These are phyloP conservation scores for Penicillium verhagenii DNA, from an alignment of 495 filamentous ascomycete species.

Conservation along the genomic window DNA sequence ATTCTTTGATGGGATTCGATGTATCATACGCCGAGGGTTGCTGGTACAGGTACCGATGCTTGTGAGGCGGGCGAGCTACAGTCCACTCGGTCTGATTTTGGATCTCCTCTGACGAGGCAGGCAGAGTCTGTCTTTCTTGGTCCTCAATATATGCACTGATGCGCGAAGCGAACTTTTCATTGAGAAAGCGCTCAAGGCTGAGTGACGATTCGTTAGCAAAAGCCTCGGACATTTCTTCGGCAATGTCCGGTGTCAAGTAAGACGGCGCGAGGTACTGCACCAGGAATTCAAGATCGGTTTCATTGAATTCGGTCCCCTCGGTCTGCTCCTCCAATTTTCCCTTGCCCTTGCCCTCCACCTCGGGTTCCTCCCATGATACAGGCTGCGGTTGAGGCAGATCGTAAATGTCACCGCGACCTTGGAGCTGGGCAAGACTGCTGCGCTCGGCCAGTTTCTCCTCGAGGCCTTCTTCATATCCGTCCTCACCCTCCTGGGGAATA, in stretches of 20 bases:
- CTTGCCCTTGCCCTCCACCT: slow-evolving; percentile 41
- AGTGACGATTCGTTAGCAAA: slow-evolving; percentile 83
- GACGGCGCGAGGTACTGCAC: slow-evolving; percentile 84
- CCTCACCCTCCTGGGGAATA: slow-evolving; percentile 92
- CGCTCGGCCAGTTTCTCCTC: slow-evolving; percentile 84
- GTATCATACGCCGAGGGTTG: slow-evolving; percentile 43
- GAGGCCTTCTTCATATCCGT: slow-evolving; percentile 85
- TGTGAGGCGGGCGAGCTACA: slow-evolving; percentile 86
- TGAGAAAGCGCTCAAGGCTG: slow-evolving; percentile 72
- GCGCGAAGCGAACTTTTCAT: slow-evolving; percentile 66
- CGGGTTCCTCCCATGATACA: slow-evolving; percentile 36
- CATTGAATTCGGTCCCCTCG: slow-evolving; percentile 58
- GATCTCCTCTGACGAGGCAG: slow-evolving; percentile 51
- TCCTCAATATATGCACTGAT: slow-evolving; percentile 67
- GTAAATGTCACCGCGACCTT: slow-evolving; percentile 84
- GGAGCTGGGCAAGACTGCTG: slow-evolving; percentile 85
- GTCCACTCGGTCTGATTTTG: slow-evolving; percentile 62
- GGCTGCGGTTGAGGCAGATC: slow-evolving; percentile 73
- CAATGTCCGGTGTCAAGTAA: slow-evolving; percentile 91
- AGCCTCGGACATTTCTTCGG: slow-evolving; percentile 73
- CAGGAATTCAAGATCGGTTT: slow-evolving; percentile 79
- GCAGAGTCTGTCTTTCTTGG: slow-evolving; percentile 54
- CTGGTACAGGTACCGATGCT: slow-evolving; percentile 87
- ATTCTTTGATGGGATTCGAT: slow-evolving; percentile 65
- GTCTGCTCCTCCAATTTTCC: slow-evolving; percentile 43